These are phyloP conservation scores for Pisolithus tinctorius DNA, from an alignment of 768 basidiomycete genomes.

Conservation along the genomic window DNA sequence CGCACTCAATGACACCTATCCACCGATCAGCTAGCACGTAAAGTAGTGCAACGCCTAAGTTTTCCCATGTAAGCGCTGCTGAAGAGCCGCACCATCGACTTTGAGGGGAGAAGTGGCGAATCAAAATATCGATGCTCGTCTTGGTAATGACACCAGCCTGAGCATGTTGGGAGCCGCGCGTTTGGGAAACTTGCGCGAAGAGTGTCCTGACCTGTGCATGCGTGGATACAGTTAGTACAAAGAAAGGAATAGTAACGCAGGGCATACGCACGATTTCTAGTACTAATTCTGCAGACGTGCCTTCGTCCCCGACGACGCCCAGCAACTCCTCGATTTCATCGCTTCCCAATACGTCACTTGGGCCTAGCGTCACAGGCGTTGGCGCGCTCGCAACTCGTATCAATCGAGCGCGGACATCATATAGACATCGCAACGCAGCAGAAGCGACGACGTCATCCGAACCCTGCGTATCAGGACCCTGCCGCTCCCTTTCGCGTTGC, in stretches of 20 bases:
- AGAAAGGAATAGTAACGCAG: not conserved
- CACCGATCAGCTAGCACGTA: constrained; percentile 56
- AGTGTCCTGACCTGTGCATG: constrained; percentile 21
- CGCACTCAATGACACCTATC: constrained; percentile 71
- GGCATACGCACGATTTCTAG: constrained; percentile 42
- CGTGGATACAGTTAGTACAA: not conserved
- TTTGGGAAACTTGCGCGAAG: constrained; percentile 20
- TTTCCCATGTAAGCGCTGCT: constrained; percentile 30
- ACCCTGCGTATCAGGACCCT: not conserved
- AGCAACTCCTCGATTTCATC: constrained; percentile 18
- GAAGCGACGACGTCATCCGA: constrained; percentile 29
- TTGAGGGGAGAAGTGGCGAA: constrained; percentile 10
- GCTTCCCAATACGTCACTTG: constrained; percentile 20
- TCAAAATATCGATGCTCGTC: constrained; percentile 18
- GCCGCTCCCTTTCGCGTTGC: constrained; percentile 12
- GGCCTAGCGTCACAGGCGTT: constrained; percentile 32
- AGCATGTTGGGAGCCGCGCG: constrained; percentile 11
- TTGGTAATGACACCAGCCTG: constrained; percentile 17
- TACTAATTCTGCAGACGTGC: constrained; percentile 36
- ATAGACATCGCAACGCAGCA: constrained; percentile 42
- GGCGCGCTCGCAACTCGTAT: constrained; percentile 33
- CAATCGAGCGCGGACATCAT: constrained; percentile 26
- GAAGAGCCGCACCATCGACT: constrained; percentile 41
- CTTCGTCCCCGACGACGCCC: constrained; percentile 22
- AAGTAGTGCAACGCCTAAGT: constrained; percentile 42